Percentiles rank a stretch among this genome's conserved stretches.
These are phyloP conservation scores for Acacia acuminata DNA, from an alignment of 306 rosid species.

Conservation along the genomic window DNA sequence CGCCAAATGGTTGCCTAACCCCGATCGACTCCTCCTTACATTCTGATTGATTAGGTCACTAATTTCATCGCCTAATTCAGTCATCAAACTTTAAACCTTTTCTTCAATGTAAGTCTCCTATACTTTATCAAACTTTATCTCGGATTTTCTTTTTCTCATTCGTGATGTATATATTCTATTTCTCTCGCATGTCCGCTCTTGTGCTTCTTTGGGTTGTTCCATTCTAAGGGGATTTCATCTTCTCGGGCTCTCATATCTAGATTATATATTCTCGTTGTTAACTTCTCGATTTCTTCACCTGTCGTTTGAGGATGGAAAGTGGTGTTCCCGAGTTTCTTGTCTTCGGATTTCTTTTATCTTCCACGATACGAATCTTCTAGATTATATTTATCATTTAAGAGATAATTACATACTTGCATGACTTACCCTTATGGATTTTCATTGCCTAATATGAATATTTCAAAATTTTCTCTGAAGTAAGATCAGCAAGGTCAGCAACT, in stretches of 20 bases:
- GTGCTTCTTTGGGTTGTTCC: constrained; percentile 17
- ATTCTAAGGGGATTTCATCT: constrained; percentile 8
- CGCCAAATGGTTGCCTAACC: background rate
- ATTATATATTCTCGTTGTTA: background rate
- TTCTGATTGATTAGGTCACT: constrained; percentile 56
- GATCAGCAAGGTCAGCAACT: background rate
- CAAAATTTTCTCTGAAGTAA: constrained; percentile 19
- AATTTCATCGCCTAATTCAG: constrained; percentile 50
- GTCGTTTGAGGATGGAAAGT: constrained; percentile 7
- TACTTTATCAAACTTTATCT: background rate
- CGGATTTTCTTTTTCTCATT: background rate
- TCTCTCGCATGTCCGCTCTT: background rate
- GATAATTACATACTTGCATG: constrained; percentile 25
- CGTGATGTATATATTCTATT: background rate
- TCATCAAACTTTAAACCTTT: constrained; percentile 52
- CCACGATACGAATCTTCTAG: background rate
- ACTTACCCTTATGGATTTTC: constrained; percentile 4
- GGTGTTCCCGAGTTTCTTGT: background rate
- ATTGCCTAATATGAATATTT: constrained; percentile 3
- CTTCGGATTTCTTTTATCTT: background rate
- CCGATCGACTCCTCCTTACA: background rate
- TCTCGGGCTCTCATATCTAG: background rate
- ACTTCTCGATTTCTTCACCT: constrained; percentile 32
- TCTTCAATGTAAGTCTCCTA: constrained; percentile 53
- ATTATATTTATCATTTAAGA: constrained; percentile 6